These are phyloP conservation scores for Heracleum sosnowskyi DNA, from an alignment of 129 eudicot species.

Conservation along the genomic window DNA sequence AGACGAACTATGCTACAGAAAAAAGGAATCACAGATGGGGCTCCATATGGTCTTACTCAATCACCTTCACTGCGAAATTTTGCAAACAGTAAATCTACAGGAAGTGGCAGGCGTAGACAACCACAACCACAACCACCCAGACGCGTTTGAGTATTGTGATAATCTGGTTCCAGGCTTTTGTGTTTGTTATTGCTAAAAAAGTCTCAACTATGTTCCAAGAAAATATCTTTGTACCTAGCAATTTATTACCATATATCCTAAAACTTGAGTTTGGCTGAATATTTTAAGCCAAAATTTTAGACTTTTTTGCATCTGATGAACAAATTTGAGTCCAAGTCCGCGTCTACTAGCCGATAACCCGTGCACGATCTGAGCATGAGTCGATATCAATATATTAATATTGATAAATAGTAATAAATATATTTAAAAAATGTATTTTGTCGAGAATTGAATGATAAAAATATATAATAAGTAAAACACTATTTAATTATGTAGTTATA, in stretches of 20 bases:
- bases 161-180: neutral
- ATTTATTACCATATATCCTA: neutral
- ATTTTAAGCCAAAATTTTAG: neutral
- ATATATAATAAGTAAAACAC: no score
- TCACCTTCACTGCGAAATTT: conserved; percentile 82
- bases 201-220: neutral
- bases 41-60: conserved; percentile 76
- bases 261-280: neutral
- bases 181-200: neutral
- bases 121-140: neutral
- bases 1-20: conserved; percentile 67
- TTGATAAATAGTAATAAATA: no score
- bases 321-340: neutral
- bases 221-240: neutral
- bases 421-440: no score
- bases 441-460: no score
- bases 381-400: no score
- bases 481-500: no score
- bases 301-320: neutral
- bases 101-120: conserved; percentile 8
- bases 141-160: neutral
- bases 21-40: conserved; percentile 50
- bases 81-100: conserved; percentile 28
- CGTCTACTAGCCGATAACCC: no score
- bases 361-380: no score